A percentile compares a stretch with the other conserved stretches of the same genome.
phyloP scores from a whole-genome alignment of 805 yeast species.

The Wickerhamomyces bovis region DNA sequence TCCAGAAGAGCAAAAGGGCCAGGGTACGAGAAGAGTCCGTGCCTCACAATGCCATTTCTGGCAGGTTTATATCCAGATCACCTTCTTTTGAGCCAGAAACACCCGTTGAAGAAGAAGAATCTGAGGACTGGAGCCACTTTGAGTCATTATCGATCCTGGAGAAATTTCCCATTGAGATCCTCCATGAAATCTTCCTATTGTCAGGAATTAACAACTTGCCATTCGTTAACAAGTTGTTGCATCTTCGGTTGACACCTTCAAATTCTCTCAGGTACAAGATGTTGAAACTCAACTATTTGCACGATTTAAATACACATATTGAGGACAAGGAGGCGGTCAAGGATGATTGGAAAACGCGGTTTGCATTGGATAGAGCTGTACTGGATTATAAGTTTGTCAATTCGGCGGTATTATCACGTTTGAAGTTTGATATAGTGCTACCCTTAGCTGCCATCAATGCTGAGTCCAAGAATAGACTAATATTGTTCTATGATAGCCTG shows the following conservation, averaged over 20 bases:
- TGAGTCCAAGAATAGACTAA: constrained; percentile 14
- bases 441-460: constrained; percentile 10
- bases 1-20: background rate
- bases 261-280: constrained; percentile 16
- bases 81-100: background rate
- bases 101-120: background rate
- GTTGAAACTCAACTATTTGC: constrained; percentile 12
- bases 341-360: constrained; percentile 4
- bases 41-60: background rate
- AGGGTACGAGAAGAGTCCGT: background rate
- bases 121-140: background rate
- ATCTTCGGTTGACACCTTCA: constrained; percentile 23
- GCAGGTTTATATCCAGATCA: background rate
- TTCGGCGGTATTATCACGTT: constrained; percentile 18
- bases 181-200: constrained; percentile 33
- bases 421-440: constrained; percentile 23
- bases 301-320: constrained; percentile 13
- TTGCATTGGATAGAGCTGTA: constrained; percentile 14
- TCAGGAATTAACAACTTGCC: constrained; percentile 34
- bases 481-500: constrained; percentile 9
- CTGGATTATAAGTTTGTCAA: constrained; percentile 21
- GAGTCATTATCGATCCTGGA: constrained; percentile 20
- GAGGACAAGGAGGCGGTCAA: background rate
- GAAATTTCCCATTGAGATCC: constrained; percentile 38
- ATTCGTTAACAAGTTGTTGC: constrained; percentile 27